Base-by-base conservation (phyloP, 2,329 filamentous ascomycete species). In the Aspergillus cejpii region DNA sequence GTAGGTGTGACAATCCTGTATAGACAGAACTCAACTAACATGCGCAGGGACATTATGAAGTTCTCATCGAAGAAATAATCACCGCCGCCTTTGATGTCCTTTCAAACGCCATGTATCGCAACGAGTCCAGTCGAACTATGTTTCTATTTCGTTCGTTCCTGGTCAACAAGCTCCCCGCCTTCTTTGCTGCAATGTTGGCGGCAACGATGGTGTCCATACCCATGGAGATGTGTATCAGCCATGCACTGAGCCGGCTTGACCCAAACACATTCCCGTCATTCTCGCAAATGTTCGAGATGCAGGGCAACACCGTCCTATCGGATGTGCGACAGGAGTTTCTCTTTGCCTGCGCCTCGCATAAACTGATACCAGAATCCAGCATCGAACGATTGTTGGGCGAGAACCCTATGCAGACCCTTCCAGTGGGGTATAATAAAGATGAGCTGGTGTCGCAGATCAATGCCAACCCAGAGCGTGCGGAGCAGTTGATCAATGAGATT, bases 41-140 rank as follows among this genome's bases (percentile, higher is more conserved):
- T 6, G 12, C 1, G 3, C 43, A 89, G 78, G 85, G 84, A 29
- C 85, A 95, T 57, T 76, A 85, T 33, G 85, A 91, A 64, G 77
- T 79, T 10, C 81, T 88, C 36, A 81, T 86, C 0, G 80, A 88
- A 43, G 89, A 96, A 57, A 74, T 97, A 1, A 85, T 97, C 33
- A 78, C 91, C 7, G 87, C 89, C 1, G 83, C 89, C 0, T 97
- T 98, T 59, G 90, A 97, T 57, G 78, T 94, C 4, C 74, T 98
- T 12, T 86, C 89, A 27, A 94, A 94, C 58, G 85, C 85, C 4
- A 85, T 91, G 51, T 87, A 92, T 54, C 80, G 85, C 28, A 78
- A 74, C 37, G 79, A 84, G 57, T 71, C 77, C 6, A 64, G 66
- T 14, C 73, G 79, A 41, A 77, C 74, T 0, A 77, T 87, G 44